Evolutionary conservation across 192 early-diverging fungal genomes (phyloP).

Genomic region (Coemansia sp.): DNA sequence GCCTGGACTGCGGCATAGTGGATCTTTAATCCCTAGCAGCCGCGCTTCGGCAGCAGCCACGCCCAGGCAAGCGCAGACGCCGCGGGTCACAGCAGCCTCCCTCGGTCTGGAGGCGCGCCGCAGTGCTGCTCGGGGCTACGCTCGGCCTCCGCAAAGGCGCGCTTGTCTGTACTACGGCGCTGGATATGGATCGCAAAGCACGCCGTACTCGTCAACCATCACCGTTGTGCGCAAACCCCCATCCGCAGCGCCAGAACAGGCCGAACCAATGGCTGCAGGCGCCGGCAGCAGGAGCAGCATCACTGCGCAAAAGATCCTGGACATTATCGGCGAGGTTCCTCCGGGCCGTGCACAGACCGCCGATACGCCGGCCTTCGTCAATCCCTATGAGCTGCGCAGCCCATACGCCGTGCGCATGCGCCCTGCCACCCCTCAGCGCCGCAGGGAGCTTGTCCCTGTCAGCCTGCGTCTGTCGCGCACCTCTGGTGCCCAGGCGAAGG

Average conservation of each 20-base stretch:
- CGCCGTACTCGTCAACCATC: conserved; percentile 25
- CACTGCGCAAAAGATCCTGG: conserved; percentile 45
- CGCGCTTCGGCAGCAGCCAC: neutral
- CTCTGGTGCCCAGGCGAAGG: neutral
- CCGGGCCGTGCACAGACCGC: conserved; percentile 28
- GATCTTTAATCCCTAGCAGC: neutral
- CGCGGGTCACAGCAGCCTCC: conserved; percentile 29
- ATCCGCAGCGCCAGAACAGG: neutral
- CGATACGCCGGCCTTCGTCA: conserved; percentile 17
- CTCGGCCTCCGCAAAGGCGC: conserved; percentile 6
- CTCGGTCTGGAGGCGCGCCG: conserved; percentile 37
- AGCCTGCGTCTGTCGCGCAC: conserved; percentile 31
- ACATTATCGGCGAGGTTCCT: conserved; percentile 46
- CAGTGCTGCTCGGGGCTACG: conserved; percentile 16
- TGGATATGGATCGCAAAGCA: conserved; percentile 39
- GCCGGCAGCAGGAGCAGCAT: conserved; percentile 27
- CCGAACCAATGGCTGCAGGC: neutral
- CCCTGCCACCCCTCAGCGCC: conserved; percentile 28
- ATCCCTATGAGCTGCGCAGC: conserved; percentile 46
- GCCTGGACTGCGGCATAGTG: conserved; percentile 14
- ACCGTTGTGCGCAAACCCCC: conserved; percentile 12
- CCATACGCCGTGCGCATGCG: conserved; percentile 39
- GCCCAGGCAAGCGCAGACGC: conserved; percentile 10
- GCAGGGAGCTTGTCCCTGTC: conserved; percentile 34
- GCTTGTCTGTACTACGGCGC: conserved; percentile 40